Evolutionary conservation across 768 basidiomycete genomes (phyloP).

Genomic region (Pleurotus salmoneostramineus): DNA sequence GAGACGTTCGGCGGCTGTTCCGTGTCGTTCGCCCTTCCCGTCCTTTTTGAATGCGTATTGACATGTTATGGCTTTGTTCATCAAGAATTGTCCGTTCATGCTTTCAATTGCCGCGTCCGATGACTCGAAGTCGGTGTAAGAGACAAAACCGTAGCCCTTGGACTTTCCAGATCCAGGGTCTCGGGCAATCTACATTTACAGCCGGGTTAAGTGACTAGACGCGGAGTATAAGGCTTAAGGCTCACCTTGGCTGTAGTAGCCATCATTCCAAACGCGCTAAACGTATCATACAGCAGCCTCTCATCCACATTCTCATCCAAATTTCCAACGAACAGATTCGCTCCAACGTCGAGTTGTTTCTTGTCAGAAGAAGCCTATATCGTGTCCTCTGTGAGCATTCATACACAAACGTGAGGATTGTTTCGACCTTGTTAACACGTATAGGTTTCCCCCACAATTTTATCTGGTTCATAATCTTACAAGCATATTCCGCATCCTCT

Average conservation of each 20-base stretch:
- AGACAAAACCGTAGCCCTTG: constrained; percentile 97
- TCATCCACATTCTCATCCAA: constrained; percentile 96
- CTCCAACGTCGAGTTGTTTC: constrained; percentile 96
- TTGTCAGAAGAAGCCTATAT: constrained; percentile 93
- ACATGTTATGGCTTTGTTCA: constrained; percentile 97
- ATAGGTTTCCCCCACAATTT: constrained; percentile 99
- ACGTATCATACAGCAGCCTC: constrained; percentile 88
- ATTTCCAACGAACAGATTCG: constrained; percentile 95
- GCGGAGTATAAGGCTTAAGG: constrained; percentile 12
- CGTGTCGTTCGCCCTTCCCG: constrained; percentile 96
- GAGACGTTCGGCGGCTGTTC: constrained; percentile 93
- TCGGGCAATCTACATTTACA: constrained; percentile 70
- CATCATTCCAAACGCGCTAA: constrained; percentile 92
- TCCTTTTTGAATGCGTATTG: constrained; percentile 99
- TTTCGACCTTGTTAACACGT: constrained; percentile 88
- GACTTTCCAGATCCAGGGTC: constrained; percentile 82
- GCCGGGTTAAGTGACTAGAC: constrained; percentile 5
- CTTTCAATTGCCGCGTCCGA: constrained; percentile 95
- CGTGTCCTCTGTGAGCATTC: constrained; percentile 8
- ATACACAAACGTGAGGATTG: not conserved
- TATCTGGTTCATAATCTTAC: constrained; percentile 99
- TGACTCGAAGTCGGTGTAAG: constrained; percentile 96
- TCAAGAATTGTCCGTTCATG: constrained; percentile 96
- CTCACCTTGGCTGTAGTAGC: constrained; percentile 84
- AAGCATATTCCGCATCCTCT: constrained; percentile 99